Evolutionary conservation across 805 yeast genomes (phyloP).

Genomic region (Maudiozyma serrabonitensis): DNA sequence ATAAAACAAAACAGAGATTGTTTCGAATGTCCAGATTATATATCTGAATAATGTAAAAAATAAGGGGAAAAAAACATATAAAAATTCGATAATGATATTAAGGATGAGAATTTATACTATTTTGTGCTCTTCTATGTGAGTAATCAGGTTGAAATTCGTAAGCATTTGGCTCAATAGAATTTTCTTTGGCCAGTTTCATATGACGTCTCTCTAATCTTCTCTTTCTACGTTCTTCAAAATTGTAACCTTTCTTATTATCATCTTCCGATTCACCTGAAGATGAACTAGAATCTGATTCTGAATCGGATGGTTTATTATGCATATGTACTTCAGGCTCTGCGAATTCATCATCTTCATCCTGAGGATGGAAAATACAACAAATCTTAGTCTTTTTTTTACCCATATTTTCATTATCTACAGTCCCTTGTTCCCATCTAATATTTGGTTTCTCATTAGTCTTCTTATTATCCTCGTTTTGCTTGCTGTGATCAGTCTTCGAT

Average conservation of each 20-base stretch:
- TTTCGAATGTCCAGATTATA: too few species aligned
- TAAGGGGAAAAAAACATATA: too few species aligned
- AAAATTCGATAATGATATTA: neutral
- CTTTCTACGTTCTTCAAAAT: slow-evolving; percentile 26
- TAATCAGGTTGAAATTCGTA: slow-evolving; percentile 80
- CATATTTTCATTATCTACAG: slow-evolving; percentile 83
- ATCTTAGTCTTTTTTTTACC: slow-evolving; percentile 82
- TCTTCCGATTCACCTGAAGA: slow-evolving; percentile 32
- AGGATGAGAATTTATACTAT: neutral
- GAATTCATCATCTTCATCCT: slow-evolving; percentile 33
- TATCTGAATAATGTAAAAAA: neutral
- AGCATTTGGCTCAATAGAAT: slow-evolving; percentile 56
- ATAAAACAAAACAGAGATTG: too few species aligned
- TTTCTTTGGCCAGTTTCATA: slow-evolving; percentile 18
- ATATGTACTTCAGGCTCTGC: slow-evolving; percentile 6
- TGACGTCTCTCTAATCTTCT: slow-evolving; percentile 29
- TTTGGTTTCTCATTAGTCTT: slow-evolving; percentile 30
- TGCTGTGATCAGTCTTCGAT: slow-evolving; percentile 1
- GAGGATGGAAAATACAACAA: slow-evolving; percentile 84
- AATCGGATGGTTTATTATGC: slow-evolving; percentile 8
- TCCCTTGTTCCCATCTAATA: slow-evolving; percentile 80
- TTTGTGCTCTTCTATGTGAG: slow-evolving; percentile 13
- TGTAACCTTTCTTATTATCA: slow-evolving; percentile 29
- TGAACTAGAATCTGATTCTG: slow-evolving; percentile 17
- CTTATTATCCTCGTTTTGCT: slow-evolving; percentile 4